A percentile compares a stretch with the other conserved stretches of the same genome.
Conservation (phyloP, 1,284 basidiomycete genomes). For the Sanghuangporus sanghuang region DNA sequence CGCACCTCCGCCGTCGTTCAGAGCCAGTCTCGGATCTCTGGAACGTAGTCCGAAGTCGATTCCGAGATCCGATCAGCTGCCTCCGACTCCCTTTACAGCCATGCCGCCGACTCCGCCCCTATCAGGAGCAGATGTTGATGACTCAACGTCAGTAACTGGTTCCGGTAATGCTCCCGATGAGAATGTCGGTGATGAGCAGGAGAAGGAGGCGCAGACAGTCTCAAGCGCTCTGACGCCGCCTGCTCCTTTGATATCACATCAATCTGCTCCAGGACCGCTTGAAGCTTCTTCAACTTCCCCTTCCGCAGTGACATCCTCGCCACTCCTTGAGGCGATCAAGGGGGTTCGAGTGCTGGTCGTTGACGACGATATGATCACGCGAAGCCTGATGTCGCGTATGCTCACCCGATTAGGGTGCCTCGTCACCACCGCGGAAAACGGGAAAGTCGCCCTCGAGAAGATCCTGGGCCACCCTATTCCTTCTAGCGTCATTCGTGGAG, state of each 20-base stretch:
- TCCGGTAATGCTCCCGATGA: too few species aligned
- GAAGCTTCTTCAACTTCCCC: neutral
- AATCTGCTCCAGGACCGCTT: slow-evolving; percentile 6
- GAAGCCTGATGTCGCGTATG: slow-evolving; percentile 43
- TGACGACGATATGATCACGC: slow-evolving; percentile 34
- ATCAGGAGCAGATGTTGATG: neutral
- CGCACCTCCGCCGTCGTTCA: slow-evolving; percentile 1
- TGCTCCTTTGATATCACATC: neutral
- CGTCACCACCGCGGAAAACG: slow-evolving; percentile 42
- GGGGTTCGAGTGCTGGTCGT: slow-evolving; percentile 24
- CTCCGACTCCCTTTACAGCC: neutral
- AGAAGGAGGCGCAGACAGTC: neutral
- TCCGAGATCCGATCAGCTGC: neutral
- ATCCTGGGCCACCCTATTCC: slow-evolving; percentile 25
- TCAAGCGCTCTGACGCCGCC: neutral
- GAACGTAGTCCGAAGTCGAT: neutral
- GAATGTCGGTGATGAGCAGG: neutral
- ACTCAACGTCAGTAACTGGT: neutral
- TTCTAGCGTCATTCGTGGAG: neutral
- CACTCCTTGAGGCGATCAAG: neutral
- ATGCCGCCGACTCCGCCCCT: neutral
- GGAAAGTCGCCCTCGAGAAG: slow-evolving; percentile 38
- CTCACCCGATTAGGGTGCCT: slow-evolving; percentile 38
- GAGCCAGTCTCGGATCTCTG: neutral
- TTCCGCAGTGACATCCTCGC: neutral